A percentile compares a stretch with the other conserved stretches of the same genome.
These are phyloP conservation scores for Herpomyces periplanetae DNA, from an alignment of 2,329 filamentous ascomycete genomes.

Conservation along the genomic window DNA sequence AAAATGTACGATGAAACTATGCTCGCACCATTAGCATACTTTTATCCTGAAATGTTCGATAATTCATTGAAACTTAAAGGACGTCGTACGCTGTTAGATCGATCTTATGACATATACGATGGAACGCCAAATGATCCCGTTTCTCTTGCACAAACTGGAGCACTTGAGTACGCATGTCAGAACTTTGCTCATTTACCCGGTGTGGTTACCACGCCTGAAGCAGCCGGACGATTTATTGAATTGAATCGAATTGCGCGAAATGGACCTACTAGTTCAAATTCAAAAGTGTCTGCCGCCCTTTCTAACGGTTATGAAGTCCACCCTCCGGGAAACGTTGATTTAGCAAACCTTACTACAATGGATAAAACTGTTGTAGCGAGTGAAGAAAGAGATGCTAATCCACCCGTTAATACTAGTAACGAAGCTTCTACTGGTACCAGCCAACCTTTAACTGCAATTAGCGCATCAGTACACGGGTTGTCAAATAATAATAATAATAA, in stretches of 20 bases:
- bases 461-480: conserved; percentile 13
- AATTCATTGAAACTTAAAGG: conserved; percentile 36
- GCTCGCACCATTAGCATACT: conserved; percentile 61
- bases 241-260: background rate
- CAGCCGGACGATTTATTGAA: background rate
- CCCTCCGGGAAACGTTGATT: conserved; percentile 9
- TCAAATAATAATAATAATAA: conserved; percentile 9
- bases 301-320: conserved; percentile 10
- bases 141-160: conserved; percentile 26
- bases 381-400: conserved; percentile 8
- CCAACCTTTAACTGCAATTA: too few species aligned
- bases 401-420: conserved; percentile 4
- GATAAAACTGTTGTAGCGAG: conserved; percentile 1
- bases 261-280: background rate
- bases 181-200: conserved; percentile 4
- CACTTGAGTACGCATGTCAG: conserved; percentile 12
- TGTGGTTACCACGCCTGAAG: background rate
- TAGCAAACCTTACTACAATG: conserved; percentile 15
- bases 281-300: conserved; percentile 9
- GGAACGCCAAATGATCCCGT: conserved; percentile 60
- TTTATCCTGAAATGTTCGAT: conserved; percentile 56
- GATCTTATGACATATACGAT: conserved; percentile 78
- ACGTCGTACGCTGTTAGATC: conserved; percentile 39
- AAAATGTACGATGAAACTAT: conserved; percentile 91
- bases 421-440: conserved; percentile 4